Conservation (phyloP, 805 yeast genomes). For the Starmerella vaccinii region DNA sequence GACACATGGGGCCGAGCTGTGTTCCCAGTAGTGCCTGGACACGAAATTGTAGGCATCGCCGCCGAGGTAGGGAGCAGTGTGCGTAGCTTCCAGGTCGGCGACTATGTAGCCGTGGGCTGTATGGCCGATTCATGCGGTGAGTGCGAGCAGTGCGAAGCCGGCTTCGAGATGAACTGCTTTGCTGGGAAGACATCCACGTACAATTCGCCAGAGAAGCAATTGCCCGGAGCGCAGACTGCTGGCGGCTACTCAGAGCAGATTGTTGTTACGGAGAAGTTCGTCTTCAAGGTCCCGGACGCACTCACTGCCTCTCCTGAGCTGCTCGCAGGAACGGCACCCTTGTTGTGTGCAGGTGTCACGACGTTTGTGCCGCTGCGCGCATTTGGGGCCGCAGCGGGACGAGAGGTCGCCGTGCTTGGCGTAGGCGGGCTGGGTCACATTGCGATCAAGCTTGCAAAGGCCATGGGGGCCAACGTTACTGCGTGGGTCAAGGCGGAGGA, state of each 20-base stretch:
- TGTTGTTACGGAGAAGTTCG: constrained; percentile 51
- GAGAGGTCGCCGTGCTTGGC: constrained; percentile 50
- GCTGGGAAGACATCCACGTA: constrained; percentile 41
- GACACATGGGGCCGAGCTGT: constrained; percentile 42
- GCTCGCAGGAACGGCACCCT: constrained; percentile 53
- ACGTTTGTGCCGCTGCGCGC: constrained; percentile 53
- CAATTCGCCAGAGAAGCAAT: constrained; percentile 26
- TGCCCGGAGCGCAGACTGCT: constrained; percentile 61
- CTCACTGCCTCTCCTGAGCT: constrained; percentile 28
- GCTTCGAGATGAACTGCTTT: constrained; percentile 50
- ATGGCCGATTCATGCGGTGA: constrained; percentile 49
- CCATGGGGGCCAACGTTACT: constrained; percentile 52
- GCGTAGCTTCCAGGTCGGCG: constrained; percentile 45
- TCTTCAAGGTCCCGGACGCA: constrained; percentile 51
- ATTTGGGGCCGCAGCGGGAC: constrained; percentile 41
- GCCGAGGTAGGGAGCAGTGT: constrained; percentile 49
- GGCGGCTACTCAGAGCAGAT: constrained; percentile 34
- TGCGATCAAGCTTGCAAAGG: constrained; percentile 50
- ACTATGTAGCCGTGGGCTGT: constrained; percentile 76
- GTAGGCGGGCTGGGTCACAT: constrained; percentile 62
- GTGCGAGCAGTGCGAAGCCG: constrained; percentile 48
- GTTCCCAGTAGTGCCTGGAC: constrained; percentile 41
- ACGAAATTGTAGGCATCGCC: constrained; percentile 35
- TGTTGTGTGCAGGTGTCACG: constrained; percentile 71
- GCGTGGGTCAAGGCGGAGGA: constrained; percentile 44